phyloP scores from a whole-genome alignment of 306 rosid species.

The Argentina anserina region DNA sequence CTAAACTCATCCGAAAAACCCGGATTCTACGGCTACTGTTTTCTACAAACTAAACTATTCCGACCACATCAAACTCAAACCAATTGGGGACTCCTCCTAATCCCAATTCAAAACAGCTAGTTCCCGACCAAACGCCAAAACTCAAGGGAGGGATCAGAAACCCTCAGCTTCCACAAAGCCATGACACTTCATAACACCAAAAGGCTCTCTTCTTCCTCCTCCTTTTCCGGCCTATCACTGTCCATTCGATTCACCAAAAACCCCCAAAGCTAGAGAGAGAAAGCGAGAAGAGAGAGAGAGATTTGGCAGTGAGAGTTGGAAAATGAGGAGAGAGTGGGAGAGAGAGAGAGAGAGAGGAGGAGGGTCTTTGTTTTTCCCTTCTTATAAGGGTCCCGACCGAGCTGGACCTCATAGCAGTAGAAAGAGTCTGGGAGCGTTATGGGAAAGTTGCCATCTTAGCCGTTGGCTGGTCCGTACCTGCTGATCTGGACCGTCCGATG shows the following conservation, averaged over 20 bases:
- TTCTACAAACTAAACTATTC: constrained; percentile 1
- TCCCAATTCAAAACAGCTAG: not conserved
- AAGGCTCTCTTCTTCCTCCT: constrained; percentile 24
- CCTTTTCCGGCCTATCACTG: constrained; percentile 53
- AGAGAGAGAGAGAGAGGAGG: constrained; percentile 28
- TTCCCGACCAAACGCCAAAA: constrained; percentile 19
- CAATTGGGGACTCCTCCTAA: too few species aligned
- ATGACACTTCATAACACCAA: not conserved
- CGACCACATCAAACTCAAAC: constrained; percentile 16
- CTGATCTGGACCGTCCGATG: constrained; percentile 29
- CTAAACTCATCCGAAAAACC: constrained; percentile 8
- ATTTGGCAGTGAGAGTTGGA: constrained; percentile 37
- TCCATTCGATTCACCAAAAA: constrained; percentile 42
- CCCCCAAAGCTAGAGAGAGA: constrained; percentile 27
- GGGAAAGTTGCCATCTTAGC: constrained; percentile 24
- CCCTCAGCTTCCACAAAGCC: constrained; percentile 24
- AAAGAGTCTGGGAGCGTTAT: constrained; percentile 33
- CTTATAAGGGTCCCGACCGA: constrained; percentile 69
- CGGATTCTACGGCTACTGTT: not conserved
- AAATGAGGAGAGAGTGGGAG: constrained; percentile 26
- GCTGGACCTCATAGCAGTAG: constrained; percentile 55
- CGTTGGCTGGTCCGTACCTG: constrained; percentile 49
- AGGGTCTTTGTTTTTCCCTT: constrained; percentile 36
- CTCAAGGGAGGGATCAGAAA: not conserved
- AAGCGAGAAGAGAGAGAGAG: constrained; percentile 14